Base-by-base conservation (phyloP, 805 yeast species). In the Suhomyces canberraensis region DNA sequence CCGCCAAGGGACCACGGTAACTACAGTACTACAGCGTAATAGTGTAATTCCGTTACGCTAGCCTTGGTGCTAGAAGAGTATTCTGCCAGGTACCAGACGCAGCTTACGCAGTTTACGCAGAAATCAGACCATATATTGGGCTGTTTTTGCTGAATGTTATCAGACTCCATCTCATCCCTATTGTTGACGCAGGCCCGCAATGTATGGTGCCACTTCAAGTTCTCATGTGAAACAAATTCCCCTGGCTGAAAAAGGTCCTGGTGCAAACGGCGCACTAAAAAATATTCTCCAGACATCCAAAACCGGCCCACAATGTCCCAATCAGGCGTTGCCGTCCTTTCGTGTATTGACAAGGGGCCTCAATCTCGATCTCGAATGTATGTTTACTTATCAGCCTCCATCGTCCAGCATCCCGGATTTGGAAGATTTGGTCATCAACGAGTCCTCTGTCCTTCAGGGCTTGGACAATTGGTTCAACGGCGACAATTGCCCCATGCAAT, bases 131-230 rank as follows among this genome's bases (percentile, higher is more conserved):
- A n/a, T n/a, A n/a, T n/a, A n/a, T n/a, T n/a, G n/a, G n/a, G n/a
- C n/a, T n/a, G n/a, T n/a, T n/a, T n/a, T n/a, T n/a, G n/a, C n/a
- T n/a, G n/a, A n/a, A n/a, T n/a, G n/a, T n/a, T n/a, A n/a, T n/a
- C n/a, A n/a, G n/a, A n/a, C n/a, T n/a, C n/a, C 35, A 32, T 32
- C 35, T 32, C 35, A 32, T 32, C 35, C n/a, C 14, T 9, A 32
- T 32, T 32, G 35, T 32, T 32, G 13, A 24, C 26, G 26, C 26
- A 24, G 26, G 26, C 7, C 26, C 11, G 13, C 26, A 17, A 32
- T 32, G 35, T 31, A 16, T 32, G 22, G 35, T 32, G 20, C 35
- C 13, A 24, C 13, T 32, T 13, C 17, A 6, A 25, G 27, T 25
- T 25, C 29, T 14, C 14, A 32, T 29, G 20, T 32, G 35, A 32